Conservation (phyloP, 345 rosid genomes). For the Moricandia moricandioides region DNA sequence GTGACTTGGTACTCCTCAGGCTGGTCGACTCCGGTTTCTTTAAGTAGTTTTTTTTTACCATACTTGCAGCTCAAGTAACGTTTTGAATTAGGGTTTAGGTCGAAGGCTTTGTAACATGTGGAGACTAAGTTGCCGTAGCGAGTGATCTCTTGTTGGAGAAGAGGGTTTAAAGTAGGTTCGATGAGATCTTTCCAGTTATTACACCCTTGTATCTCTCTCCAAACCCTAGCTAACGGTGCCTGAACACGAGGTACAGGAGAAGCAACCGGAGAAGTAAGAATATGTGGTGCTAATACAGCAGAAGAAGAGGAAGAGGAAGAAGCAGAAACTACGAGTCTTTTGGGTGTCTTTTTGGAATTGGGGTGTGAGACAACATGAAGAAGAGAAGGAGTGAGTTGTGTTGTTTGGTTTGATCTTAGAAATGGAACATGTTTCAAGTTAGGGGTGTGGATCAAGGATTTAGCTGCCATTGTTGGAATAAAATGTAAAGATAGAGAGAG, state of each 20-base stretch:
- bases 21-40: slow-evolving; percentile 46
- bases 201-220: slow-evolving; percentile 79
- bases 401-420: slow-evolving; percentile 3
- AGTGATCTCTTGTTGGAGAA: slow-evolving; percentile 69
- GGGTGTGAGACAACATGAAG: neutral
- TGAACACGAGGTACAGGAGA: slow-evolving; percentile 4
- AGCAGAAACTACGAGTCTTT: slow-evolving; percentile 1
- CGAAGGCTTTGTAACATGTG: slow-evolving; percentile 75
- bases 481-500: neutral
- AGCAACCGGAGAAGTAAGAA: slow-evolving; percentile 5
- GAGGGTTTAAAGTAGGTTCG: slow-evolving; percentile 66
- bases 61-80: slow-evolving; percentile 76
- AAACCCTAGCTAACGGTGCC: slow-evolving; percentile 36
- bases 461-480: slow-evolving; percentile 42
- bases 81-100: slow-evolving; percentile 59
- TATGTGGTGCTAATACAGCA: slow-evolving; percentile 3
- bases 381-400: neutral
- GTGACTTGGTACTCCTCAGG: slow-evolving; percentile 62
- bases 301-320: slow-evolving; percentile 19
- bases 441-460: slow-evolving; percentile 35
- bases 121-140: slow-evolving; percentile 67
- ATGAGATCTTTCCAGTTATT: slow-evolving; percentile 71
- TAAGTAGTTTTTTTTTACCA: slow-evolving; percentile 53
- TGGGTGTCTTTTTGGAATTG: neutral
- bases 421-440: slow-evolving; percentile 21